These are phyloP conservation scores for Funneliformis mosseae DNA, from an alignment of 192 early-diverging fungal species.

Conservation along the genomic window DNA sequence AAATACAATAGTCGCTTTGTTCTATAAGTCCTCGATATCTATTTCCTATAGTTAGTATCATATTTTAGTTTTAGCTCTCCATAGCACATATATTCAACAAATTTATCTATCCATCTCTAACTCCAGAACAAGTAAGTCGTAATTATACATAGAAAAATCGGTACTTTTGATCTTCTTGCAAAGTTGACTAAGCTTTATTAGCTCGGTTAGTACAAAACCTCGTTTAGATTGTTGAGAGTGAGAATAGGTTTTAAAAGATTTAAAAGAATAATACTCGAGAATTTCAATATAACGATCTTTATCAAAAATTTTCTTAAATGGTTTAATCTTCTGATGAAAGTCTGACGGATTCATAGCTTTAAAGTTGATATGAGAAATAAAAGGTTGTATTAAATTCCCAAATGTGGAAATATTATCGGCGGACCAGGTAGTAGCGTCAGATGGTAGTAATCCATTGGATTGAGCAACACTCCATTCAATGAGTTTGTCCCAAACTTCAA, in stretches of 20 bases:
- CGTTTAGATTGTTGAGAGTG: too few species aligned
- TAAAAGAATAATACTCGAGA: neutral
- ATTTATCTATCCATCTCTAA: too few species aligned
- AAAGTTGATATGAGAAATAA: constrained; percentile 1
- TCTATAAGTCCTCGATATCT: too few species aligned
- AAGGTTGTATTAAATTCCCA: neutral
- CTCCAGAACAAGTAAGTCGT: too few species aligned
- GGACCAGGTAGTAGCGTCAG: neutral
- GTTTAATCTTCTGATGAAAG: neutral
- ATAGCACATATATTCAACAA: too few species aligned
- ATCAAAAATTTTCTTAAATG: neutral
- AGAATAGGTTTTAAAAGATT: neutral
- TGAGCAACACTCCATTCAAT: neutral
- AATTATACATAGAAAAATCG: too few species aligned
- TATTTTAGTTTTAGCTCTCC: too few species aligned
- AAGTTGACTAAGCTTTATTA: too few species aligned
- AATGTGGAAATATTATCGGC: neutral
- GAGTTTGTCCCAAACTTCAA: constrained; percentile 2
- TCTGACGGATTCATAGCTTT: neutral
- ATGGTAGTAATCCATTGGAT: neutral
- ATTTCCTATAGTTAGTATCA: too few species aligned
- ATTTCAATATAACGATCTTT: neutral
- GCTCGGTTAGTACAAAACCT: too few species aligned
- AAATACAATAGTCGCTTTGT: too few species aligned
- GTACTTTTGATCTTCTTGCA: too few species aligned